phyloP scores from a whole-genome alignment of 2,329 filamentous ascomycete genomes.

The Diaporthe vaccinii region DNA sequence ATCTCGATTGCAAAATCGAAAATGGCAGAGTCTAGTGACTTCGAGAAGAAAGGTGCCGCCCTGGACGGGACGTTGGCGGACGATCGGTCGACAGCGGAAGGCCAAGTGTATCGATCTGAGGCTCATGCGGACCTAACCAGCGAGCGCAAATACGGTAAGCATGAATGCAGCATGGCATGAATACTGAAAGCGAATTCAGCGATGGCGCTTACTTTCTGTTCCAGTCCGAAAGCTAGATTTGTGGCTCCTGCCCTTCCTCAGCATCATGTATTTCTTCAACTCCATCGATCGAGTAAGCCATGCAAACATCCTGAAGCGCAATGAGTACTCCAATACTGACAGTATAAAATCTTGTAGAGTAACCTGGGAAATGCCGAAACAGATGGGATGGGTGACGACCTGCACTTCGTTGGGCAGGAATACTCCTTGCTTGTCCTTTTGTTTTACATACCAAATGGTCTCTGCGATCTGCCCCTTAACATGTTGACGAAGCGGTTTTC shows the following conservation, averaged over 20 bases:
- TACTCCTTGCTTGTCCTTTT: slow-evolving; percentile 61
- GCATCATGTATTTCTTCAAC: slow-evolving; percentile 51
- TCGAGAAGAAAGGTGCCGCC: neutral
- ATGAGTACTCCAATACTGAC: slow-evolving; percentile 51
- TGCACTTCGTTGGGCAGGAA: slow-evolving; percentile 56
- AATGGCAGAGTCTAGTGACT: neutral
- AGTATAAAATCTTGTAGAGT: slow-evolving; percentile 39
- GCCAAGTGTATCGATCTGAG: neutral
- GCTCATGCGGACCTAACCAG: neutral
- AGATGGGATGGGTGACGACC: slow-evolving; percentile 55
- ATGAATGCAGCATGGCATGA: neutral
- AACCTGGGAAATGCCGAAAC: slow-evolving; percentile 66
- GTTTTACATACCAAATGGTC: slow-evolving; percentile 64
- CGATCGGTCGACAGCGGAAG: slow-evolving; percentile 5
- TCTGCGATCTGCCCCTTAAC: slow-evolving; percentile 63
- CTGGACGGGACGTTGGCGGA: neutral
- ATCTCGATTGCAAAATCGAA: fast-evolving
- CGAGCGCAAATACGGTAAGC: slow-evolving; percentile 30
- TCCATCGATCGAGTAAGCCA: slow-evolving; percentile 36
- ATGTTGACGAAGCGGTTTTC: slow-evolving; percentile 62
- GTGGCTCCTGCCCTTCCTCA: slow-evolving; percentile 58
- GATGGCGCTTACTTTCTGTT: neutral
- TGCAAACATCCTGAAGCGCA: slow-evolving; percentile 41
- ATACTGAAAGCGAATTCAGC: neutral
- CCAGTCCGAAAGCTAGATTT: slow-evolving; percentile 55